phyloP scores from a whole-genome alignment of 208 protist species.

The Leishmania turanica region DNA sequence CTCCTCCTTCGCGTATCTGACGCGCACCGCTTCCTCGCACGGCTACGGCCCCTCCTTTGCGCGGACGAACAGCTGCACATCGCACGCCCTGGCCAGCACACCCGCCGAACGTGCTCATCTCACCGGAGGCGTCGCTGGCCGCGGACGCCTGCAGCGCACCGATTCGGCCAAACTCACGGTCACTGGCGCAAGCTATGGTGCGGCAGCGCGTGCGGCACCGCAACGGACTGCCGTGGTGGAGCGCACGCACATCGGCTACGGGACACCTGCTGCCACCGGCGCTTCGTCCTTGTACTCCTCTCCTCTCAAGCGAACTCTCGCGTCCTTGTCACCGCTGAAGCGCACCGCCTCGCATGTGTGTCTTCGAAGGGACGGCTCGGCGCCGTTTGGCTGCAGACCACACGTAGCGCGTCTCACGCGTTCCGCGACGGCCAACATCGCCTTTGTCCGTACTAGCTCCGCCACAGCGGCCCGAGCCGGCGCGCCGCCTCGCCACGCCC shows the following conservation, averaged over 20 bases:
- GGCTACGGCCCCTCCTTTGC: conserved; percentile 5
- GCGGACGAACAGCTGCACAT: conserved; percentile 20
- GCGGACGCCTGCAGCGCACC: conserved; percentile 26
- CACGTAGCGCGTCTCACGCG: conserved; percentile 16
- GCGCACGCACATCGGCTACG: conserved; percentile 18
- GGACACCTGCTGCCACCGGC: background rate
- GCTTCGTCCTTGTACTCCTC: background rate
- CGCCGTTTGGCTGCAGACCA: conserved; percentile 19
- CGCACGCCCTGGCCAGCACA: conserved; percentile 5
- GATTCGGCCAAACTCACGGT: conserved; percentile 9
- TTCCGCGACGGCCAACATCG: conserved; percentile 18
- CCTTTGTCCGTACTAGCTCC: conserved; percentile 10
- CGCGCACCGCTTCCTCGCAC: conserved; percentile 12
- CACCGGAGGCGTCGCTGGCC: background rate
- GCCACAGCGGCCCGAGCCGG: background rate
- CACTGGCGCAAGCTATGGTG: background rate
- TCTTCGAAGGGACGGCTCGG: background rate
- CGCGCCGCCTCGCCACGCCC: background rate
- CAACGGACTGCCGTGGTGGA: conserved; percentile 8
- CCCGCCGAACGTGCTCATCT: conserved; percentile 12
- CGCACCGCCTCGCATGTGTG: conserved; percentile 29
- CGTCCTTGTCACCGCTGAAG: conserved; percentile 22
- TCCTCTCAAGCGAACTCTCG: background rate
- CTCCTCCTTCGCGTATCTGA: conserved; percentile 16
- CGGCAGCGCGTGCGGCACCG: background rate